Percentiles rank a stretch among this genome's conserved stretches.
phyloP scores from a whole-genome alignment of 2,329 filamentous ascomycete genomes.

The Botrytis porri region DNA sequence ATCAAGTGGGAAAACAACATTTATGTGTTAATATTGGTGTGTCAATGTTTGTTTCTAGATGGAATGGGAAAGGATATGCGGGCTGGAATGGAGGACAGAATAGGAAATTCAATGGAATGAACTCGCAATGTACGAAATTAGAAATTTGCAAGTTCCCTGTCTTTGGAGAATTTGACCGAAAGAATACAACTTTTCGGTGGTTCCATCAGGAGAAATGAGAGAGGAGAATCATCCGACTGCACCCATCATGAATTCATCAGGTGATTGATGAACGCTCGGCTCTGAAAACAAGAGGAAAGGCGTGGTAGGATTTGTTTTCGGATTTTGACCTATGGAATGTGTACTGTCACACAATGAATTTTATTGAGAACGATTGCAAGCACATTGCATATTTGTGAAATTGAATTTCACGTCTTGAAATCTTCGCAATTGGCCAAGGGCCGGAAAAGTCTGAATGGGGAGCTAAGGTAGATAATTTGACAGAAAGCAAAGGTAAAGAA shows the following conservation, averaged over 20 bases:
- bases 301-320: background rate
- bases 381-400: background rate
- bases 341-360: background rate
- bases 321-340: background rate
- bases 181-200: background rate
- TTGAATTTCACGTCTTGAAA: background rate
- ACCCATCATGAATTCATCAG: background rate
- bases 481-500: background rate
- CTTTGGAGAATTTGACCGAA: background rate
- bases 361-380: background rate
- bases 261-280: background rate
- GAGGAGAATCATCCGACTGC: background rate
- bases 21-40: background rate
- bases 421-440: background rate
- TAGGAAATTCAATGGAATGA: constrained; percentile 5
- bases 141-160: background rate
- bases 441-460: background rate
- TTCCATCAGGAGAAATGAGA: background rate
- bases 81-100: constrained; percentile 14
- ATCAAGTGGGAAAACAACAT: background rate
- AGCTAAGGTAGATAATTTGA: background rate
- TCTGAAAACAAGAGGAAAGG: background rate
- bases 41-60: constrained; percentile 12
- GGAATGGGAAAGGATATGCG: constrained; percentile 11
- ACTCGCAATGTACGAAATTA: background rate